Evolutionary conservation across 1,139 yeast species (phyloP), one percentile per base, ranked within the genome.

Genomic region (Chernovozyma aurita): DNA sequence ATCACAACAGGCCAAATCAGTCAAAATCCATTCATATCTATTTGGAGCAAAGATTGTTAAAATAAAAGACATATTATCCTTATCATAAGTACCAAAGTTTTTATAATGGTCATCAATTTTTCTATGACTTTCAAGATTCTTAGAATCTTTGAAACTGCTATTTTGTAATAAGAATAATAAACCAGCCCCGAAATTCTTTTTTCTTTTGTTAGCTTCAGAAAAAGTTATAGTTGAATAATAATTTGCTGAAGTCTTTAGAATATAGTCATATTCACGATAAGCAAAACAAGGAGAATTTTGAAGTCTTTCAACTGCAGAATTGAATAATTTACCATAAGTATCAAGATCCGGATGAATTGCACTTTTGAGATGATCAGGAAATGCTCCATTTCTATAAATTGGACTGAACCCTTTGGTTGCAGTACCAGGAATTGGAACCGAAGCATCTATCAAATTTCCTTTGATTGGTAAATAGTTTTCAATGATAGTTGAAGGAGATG

Each of bases 121-220:
- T 18, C 36, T 31, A 39, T 62, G 68, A 30, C 54, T 39, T 24
- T 47, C 57, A 24, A 43, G 53, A 21, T 33, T 31, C 4, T 29
- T 39, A 6, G 48, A 33, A 18, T 56, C 41, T 39, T 57, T 53
- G 44, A 37, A 67, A 5, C 63, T 64, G 35, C 53, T 61, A 36
- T 53, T 46, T 24, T 55, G 52, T 37, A 78, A 70, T 11, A 76
- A 55, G 34, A 75, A 66, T 45, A 78, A 65, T 24, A 85, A 49
- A 12, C 94, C 95, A 2, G 86, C 62, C 6, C 88, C 94, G 31
- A 84, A 63, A 35, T 73, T 57, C 37, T 60, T 57, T 37, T 74
- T 69, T 36, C 80, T 63, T 31, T 53, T 43, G 24, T 61, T 58
- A 8, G 76, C 63, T 31, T 65, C 55, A 12, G 44, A 45, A 50